Percentiles rank a stretch among this genome's conserved stretches.
Evolutionary conservation across 768 basidiomycete genomes (phyloP).

Genomic region (Cubamyces sp.): DNA sequence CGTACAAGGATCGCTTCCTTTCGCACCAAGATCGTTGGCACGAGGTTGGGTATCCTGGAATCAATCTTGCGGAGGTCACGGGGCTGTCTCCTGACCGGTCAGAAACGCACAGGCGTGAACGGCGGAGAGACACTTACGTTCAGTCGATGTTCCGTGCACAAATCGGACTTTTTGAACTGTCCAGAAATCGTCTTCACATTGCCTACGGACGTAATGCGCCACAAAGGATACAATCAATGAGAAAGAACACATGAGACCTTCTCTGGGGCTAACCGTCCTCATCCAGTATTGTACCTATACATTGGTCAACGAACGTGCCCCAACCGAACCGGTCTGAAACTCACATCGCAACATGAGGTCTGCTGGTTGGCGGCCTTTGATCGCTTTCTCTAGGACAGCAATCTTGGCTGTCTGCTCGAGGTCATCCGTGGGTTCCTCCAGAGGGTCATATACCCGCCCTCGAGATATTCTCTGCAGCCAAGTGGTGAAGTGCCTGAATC

Average conservation of each 20-base stretch:
- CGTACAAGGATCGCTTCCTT: slow-evolving; percentile 85
- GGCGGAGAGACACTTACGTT: slow-evolving; percentile 62
- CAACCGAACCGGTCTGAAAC: slow-evolving; percentile 37
- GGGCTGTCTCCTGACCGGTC: slow-evolving; percentile 53
- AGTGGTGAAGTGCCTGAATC: slow-evolving; percentile 20
- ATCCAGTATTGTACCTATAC: slow-evolving; percentile 83
- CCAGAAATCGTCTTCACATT: slow-evolving; percentile 87
- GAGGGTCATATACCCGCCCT: slow-evolving; percentile 21
- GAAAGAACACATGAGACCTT: background rate
- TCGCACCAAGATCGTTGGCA: slow-evolving; percentile 90
- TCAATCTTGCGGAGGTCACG: slow-evolving; percentile 98
- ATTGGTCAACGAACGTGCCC: slow-evolving; percentile 28
- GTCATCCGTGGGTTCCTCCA: slow-evolving; percentile 31
- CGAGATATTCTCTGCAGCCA: slow-evolving; percentile 36
- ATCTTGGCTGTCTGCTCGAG: slow-evolving; percentile 75
- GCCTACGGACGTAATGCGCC: slow-evolving; percentile 49
- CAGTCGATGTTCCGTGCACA: slow-evolving; percentile 84
- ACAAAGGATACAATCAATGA: background rate
- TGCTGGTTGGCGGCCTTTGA: slow-evolving; percentile 85
- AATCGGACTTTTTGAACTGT: slow-evolving; percentile 87
- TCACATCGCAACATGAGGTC: slow-evolving; percentile 91
- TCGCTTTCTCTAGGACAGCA: slow-evolving; percentile 80
- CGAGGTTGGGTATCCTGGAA: slow-evolving; percentile 89
- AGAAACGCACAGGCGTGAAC: slow-evolving; percentile 7
- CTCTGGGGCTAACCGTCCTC: slow-evolving; percentile 62